A percentile compares a stretch with the other conserved stretches of the same genome.
These are phyloP conservation scores for Nepenthes alata DNA, from an alignment of 179 eudicot genomes.

Conservation along the genomic window DNA sequence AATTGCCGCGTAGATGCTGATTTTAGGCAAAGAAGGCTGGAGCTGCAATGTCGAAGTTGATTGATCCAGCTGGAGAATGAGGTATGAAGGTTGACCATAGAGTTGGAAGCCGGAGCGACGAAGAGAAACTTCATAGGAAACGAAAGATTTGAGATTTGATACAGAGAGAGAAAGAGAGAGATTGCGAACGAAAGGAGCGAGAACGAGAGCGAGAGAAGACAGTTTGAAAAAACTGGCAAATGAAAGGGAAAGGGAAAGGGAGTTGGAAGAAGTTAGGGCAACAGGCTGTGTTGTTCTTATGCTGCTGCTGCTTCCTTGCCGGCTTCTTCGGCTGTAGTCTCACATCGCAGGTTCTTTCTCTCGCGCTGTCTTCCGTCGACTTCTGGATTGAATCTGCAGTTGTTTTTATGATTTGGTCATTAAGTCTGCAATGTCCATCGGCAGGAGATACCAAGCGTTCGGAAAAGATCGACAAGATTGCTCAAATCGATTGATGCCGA, in stretches of 20 bases:
- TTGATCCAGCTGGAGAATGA: too few relatives aligned
- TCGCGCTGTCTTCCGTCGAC: background rate
- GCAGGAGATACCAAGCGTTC: slow-evolving; percentile 33
- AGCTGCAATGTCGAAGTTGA: too few relatives aligned
- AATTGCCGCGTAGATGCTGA: too few relatives aligned
- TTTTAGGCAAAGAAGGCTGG: too few relatives aligned
- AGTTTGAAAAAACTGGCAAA: slow-evolving; percentile 10
- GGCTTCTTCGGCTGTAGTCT: slow-evolving; percentile 68
- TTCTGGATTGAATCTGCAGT: background rate
- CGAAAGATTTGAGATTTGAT: background rate
- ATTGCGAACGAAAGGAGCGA: background rate
- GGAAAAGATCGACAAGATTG: slow-evolving; percentile 27
- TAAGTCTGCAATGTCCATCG: background rate
- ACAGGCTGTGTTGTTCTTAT: slow-evolving; percentile 48
- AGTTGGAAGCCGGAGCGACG: too few relatives aligned
- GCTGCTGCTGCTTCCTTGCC: slow-evolving; percentile 59
- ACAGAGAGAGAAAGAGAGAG: background rate
- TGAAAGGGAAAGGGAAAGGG: slow-evolving; percentile 49
- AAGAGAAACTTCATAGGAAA: too few relatives aligned
- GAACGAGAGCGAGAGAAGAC: background rate
- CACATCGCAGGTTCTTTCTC: slow-evolving; percentile 36
- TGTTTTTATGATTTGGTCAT: background rate
- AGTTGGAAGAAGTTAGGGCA: slow-evolving; percentile 53
- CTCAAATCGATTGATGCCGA: slow-evolving; percentile 25
- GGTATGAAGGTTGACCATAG: too few relatives aligned